Evolutionary conservation across 2,329 filamentous ascomycete genomes (phyloP), one percentile per base, ranked within the genome.

Genomic region (Aspergillus ruber): DNA sequence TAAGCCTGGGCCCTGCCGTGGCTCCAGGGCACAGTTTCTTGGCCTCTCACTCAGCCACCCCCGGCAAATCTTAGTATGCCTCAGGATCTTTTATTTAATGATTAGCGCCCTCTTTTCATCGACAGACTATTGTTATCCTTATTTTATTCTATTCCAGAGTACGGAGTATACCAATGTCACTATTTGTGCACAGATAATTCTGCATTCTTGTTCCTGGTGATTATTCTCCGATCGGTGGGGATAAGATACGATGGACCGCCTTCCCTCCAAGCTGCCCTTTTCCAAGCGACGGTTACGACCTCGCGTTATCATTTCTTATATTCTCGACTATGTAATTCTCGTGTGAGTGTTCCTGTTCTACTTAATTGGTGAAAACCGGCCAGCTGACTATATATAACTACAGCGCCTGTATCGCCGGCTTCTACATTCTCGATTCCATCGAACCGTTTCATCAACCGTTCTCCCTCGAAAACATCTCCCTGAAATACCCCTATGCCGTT

Each of bases 401-500:
- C 59, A 81, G 78, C 52, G 67, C 70, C 50, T 74, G 79, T 52
- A 71, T 78, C 43, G 63, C 69, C 43, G 68, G 70, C 47, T 81
- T 81, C 62, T 72, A 68, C 48, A 71, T 75, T 46, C 66, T 81
- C 52, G 77, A 81, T 58, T 70, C 72, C 48, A 56, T 73, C 44
- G 73, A 78, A 55, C 79, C 79, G 4, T 80, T 71, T 64, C 75
- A 80, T 58, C 79, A 81, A 57, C 77, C 71, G 51, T 82, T 82
- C 60, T 74, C 79, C 18, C 69, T 81, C 40, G 61, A 68, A 20
- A 81, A 82, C 57, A 77, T 74, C 54, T 77, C 75, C 44, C 68
- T 82, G 7, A 75, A 79, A 56, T 82, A 82, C 52, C 78, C 78
- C 5, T 81, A 75, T 56, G 78, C 79, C 53, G 69, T 67, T 4